Evolutionary conservation across 2,329 filamentous ascomycete genomes (phyloP).

Genomic region (Arthrobotrys conoides): DNA sequence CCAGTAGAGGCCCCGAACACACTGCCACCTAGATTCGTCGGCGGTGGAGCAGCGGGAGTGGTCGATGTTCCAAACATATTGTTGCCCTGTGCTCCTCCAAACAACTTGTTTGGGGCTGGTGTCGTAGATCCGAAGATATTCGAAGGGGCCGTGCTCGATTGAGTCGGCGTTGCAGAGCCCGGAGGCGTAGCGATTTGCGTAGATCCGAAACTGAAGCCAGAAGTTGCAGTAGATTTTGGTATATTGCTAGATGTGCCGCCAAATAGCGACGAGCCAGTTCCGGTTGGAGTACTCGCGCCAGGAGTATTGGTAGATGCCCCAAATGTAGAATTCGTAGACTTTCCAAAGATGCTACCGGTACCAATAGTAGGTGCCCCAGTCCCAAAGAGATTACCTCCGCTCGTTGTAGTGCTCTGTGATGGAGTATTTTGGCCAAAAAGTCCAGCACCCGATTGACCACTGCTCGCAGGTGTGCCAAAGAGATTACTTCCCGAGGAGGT

Average conservation of each 20-base stretch:
- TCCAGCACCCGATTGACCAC: constrained; percentile 35
- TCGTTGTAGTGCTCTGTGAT: constrained; percentile 37
- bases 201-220: constrained; percentile 50
- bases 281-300: constrained; percentile 47
- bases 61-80: constrained; percentile 46
- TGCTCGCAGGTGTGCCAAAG: constrained; percentile 43
- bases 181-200: constrained; percentile 46
- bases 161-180: constrained; percentile 48
- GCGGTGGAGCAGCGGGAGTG: constrained; percentile 46
- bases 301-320: constrained; percentile 49
- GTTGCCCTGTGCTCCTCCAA: constrained; percentile 13
- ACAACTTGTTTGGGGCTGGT: constrained; percentile 48
- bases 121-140: constrained; percentile 50
- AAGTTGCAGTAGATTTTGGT: constrained; percentile 31
- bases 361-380: constrained; percentile 19
- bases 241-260: constrained; percentile 26
- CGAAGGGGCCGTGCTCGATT: constrained; percentile 34
- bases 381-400: constrained; percentile 33
- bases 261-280: constrained; percentile 27
- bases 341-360: constrained; percentile 47
- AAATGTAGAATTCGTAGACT: constrained; percentile 35
- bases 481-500: constrained; percentile 32
- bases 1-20: constrained; percentile 52
- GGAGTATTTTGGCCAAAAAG: constrained; percentile 49
- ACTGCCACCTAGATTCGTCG: constrained; percentile 34